Evolutionary conservation across 441 rosid genomes (phyloP), one percentile per base, ranked within the genome.

Genomic region (Gossypium gossypioides): DNA sequence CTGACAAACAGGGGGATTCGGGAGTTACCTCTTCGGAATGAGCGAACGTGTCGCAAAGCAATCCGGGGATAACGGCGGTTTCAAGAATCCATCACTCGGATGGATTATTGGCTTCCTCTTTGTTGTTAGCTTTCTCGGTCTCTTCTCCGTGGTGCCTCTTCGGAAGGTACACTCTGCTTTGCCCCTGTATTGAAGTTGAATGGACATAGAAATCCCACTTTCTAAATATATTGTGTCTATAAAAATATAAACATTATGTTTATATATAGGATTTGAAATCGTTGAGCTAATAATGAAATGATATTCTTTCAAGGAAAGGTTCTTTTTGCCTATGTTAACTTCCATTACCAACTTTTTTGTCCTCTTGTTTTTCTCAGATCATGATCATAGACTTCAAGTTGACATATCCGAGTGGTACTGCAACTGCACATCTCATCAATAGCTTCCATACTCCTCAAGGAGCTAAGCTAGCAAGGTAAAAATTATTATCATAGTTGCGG

Each of bases 321-420:
- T 52, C 7, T 18, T 12, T 19, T 64, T 10, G 52, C 32, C 15
- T 10, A 48, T 66, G 57, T 48, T 25, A 25, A 67, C 71, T 12
- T 44, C 15, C 46, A 22, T 57, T 19, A 44, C 24, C 18, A 0
- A 72, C 27, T 22, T 21, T 51, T 6, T 9, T 21, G 6, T 9
- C 48, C 19, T 50, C 27, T 57, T 51, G 9, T 18, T 52, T 61
- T 61, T 61, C 83, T 70, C 80, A 91, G 98, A 83, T 91, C 64
- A 93, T 93, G 98, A 84, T 94, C 75, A 72, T 94, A 71, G 96
- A 91, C 81, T 94, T 89, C 85, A 91, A 85, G 74, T 77, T 94
- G 88, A 87, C 91, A 25, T 94, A 90, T 81, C 97, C 97, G 59
- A 91, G 97, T 81, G 97, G 98, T 25, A 91, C 98, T 48, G 98